Percentiles rank a stretch among this genome's conserved stretches.
phyloP scores from a whole-genome alignment of 108 stramenopile species.

The Skeletonema tropicum region DNA sequence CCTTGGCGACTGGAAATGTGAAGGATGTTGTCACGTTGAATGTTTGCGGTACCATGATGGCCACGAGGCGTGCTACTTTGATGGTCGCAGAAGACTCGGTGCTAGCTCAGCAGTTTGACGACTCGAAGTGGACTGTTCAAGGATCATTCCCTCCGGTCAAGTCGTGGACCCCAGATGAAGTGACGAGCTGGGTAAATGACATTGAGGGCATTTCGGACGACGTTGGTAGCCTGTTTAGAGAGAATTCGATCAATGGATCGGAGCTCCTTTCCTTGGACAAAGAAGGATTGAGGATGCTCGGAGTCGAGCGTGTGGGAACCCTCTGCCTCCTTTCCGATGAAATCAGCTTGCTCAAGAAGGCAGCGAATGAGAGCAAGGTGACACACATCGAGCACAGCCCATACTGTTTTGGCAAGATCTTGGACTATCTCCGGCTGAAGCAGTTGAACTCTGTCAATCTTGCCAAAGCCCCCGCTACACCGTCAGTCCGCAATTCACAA shows the following conservation, averaged over 20 bases:
- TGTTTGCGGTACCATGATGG: background rate
- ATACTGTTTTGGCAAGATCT: conserved; percentile 7
- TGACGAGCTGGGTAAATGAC: background rate
- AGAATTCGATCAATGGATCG: background rate
- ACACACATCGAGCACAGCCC: background rate
- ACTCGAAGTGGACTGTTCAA: conserved; percentile 1
- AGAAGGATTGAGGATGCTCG: conserved; percentile 3
- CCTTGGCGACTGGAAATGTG: background rate
- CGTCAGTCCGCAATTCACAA: background rate
- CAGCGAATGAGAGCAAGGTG: background rate
- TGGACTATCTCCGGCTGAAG: conserved; percentile 1
- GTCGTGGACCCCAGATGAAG: background rate
- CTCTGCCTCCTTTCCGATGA: background rate
- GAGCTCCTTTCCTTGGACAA: background rate
- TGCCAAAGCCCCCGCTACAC: background rate
- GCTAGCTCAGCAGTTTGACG: conserved; percentile 5
- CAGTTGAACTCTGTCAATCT: background rate
- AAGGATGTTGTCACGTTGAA: conserved; percentile 3
- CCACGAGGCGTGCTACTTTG: conserved; percentile 2
- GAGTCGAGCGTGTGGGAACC: background rate
- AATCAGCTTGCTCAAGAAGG: conserved; percentile 3
- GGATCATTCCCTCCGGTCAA: background rate
- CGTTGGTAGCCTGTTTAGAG: background rate
- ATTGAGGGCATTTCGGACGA: background rate
- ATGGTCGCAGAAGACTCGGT: background rate